These are phyloP conservation scores for Lichina pygmaea DNA, from an alignment of 495 filamentous ascomycete species.

Conservation along the genomic window DNA sequence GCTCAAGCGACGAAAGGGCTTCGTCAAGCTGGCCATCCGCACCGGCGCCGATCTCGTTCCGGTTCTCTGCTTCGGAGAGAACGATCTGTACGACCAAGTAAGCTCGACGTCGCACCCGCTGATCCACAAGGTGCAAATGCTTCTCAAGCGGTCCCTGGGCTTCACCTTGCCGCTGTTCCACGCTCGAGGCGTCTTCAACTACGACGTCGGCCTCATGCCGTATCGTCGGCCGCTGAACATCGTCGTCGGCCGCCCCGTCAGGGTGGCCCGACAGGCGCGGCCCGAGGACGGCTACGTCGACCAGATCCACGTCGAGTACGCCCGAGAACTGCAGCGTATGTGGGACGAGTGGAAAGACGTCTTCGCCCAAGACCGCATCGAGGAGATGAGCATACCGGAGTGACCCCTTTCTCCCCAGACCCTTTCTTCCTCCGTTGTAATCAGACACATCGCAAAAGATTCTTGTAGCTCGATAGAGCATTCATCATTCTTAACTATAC, in stretches of 20 bases:
- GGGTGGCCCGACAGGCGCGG: slow-evolving; percentile 30
- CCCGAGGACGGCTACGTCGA: slow-evolving; percentile 54
- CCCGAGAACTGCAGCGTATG: slow-evolving; percentile 48
- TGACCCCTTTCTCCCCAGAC: slow-evolving; percentile 17
- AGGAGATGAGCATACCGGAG: slow-evolving; percentile 54
- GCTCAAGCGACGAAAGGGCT: slow-evolving; percentile 62
- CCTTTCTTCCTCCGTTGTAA: background rate
- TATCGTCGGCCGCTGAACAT: slow-evolving; percentile 70
- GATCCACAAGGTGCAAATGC: slow-evolving; percentile 51
- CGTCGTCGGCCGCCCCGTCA: slow-evolving; percentile 61
- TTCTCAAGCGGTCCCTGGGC: slow-evolving; percentile 59
- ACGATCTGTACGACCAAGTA: slow-evolving; percentile 82
- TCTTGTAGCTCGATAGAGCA: too few relatives aligned
- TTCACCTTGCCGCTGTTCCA: slow-evolving; percentile 84
- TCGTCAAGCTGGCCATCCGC: slow-evolving; percentile 75
- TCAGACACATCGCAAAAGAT: background rate
- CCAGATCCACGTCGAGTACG: slow-evolving; percentile 49
- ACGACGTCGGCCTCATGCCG: slow-evolving; percentile 86
- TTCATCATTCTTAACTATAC: too few relatives aligned
- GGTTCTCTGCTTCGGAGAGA: slow-evolving; percentile 80
- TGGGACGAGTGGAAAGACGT: slow-evolving; percentile 78
- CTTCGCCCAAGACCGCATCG: slow-evolving; percentile 43
- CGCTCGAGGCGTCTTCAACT: slow-evolving; percentile 84
- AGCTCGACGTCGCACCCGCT: slow-evolving; percentile 37
- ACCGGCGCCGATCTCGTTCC: slow-evolving; percentile 81